Base-by-base conservation (phyloP, 2,329 filamentous ascomycete genomes). In the Diplodia intermedia region DNA sequence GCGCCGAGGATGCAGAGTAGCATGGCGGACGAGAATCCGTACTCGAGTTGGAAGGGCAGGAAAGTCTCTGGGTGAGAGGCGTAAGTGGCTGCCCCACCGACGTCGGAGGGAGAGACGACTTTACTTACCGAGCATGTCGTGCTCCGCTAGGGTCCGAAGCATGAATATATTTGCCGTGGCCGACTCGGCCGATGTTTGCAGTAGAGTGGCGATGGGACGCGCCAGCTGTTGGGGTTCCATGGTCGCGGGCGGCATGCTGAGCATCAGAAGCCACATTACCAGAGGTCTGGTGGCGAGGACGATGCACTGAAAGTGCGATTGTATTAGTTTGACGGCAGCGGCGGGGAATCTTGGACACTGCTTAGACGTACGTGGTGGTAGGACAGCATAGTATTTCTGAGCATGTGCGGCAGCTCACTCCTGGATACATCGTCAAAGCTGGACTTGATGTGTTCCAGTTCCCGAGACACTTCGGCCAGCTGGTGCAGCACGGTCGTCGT, bases 71-170 rank as follows among this genome's bases (percentile, higher is more conserved):
- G 38, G 38, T 31, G 15, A 1, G 38, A 4, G 12, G 12, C 12
- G 14, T 40, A 15, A 3, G 11, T 1, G 12, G 4, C 8, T 18
- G 12, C 2, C 11, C 2, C 38, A 1, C 14, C 29, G 6, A 3
- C 38, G 12, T 40, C 2, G 38, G 2, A 14, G 5, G 15, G 1
- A 15, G 4, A 1, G n/a, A n/a, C n/a, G n/a, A n/a, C 0, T 5
- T 15, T 1, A 15, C 14, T 18, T 14, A 40, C 14, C 38, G 5
- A 18, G 12, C 3, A 40, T 40, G 38, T 40, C 14, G 14, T 40
- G 38, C 15, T 40, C 14, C 2, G 38, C 14, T 15, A 15, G 38
- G 3, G 12, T 2, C 12, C 5, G 14, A 15, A 14, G 38, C 38
- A 40, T 40, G 14, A 18, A 18, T 15, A 6, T 18, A 14, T 3